Base-by-base conservation (phyloP, 1,139 yeast genomes). In the Blastobotrys niveus region DNA sequence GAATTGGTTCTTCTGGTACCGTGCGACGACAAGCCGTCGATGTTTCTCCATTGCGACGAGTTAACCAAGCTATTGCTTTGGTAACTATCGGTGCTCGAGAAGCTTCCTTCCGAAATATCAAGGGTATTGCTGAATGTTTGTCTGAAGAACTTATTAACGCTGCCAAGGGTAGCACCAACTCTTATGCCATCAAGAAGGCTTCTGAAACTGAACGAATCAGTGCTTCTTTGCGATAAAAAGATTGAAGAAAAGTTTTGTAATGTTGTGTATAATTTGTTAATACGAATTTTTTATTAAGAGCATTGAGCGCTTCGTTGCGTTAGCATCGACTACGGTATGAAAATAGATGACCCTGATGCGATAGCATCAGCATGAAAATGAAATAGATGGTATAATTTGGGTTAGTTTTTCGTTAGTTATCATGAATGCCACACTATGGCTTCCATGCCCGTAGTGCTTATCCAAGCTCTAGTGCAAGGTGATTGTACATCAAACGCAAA, bases 11-110 rank as follows among this genome's bases (percentile, higher is more conserved):
- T 70, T 89, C 97, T 68, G 98, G 98, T 84, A 86, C 98, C 70
- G 99, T 94, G 66, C 91, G 98, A 84, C 88, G 99, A 84, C 98
- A 93, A 80, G 98, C 99, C 63, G 99, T 93, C 71, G 99, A 93
- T 87, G 99, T 93, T 61, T 89, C 98, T 68, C 99, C 99, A 70
- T 82, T 93, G 73, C 89, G 99, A 84, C 89, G 99, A 82, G 97
- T 93, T 65, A 91, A 93, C 95, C 97, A 91, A 79, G 94, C 99
- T 66, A 80, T 93, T 68, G 81, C 98, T 70, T 82, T 93, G 71
- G 78, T 93, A 74, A 93, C 99, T 79, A 84, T 86, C 67, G 99
- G 99, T 82, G 95, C 98, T 60, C 91, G 99, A 82, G 99, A 93
- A 80, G 91, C 99, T 72, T 80, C 98, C 68, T 93, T 93, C 96